Evolutionary conservation across 768 basidiomycete species (phyloP).

Genomic region (Tubosaeta brunneosetosa): DNA sequence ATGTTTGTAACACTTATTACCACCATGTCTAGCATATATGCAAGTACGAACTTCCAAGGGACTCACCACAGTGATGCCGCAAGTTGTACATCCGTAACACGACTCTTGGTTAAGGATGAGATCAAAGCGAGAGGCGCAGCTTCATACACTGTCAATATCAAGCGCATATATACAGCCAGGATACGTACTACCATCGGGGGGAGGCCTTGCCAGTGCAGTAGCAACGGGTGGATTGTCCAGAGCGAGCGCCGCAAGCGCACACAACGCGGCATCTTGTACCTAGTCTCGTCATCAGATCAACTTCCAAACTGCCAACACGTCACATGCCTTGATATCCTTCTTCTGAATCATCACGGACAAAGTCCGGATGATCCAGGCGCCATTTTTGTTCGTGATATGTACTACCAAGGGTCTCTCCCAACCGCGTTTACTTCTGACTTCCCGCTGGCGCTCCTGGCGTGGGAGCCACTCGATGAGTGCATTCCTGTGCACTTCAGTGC

Average conservation of each 20-base stretch:
- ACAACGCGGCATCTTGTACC: constrained; percentile 63
- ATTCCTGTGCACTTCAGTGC: constrained; percentile 45
- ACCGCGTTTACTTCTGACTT: constrained; percentile 56
- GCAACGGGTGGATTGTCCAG: constrained; percentile 60
- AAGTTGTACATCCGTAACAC: constrained; percentile 57
- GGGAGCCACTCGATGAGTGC: constrained; percentile 62
- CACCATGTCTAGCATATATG: not conserved
- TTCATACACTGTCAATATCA: constrained; percentile 4
- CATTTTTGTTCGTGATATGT: constrained; percentile 38
- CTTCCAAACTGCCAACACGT: not conserved
- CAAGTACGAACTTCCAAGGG: not conserved
- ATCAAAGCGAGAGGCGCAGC: constrained; percentile 35
- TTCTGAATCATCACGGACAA: constrained; percentile 45
- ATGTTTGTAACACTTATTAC: constrained; percentile 53
- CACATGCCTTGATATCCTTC: constrained; percentile 51
- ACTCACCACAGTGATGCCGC: constrained; percentile 67
- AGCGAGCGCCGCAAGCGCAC: constrained; percentile 60
- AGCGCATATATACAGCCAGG: constrained; percentile 18
- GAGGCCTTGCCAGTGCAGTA: constrained; percentile 40
- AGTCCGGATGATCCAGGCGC: constrained; percentile 57
- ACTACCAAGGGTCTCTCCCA: constrained; percentile 62
- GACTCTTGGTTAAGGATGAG: constrained; percentile 53
- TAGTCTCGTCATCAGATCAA: constrained; percentile 20
- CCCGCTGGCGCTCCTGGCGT: constrained; percentile 47
- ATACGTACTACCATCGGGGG: constrained; percentile 36